A percentile compares a stretch with the other conserved stretches of the same genome.
phyloP scores from a whole-genome alignment of 441 rosid species.

The Pelargonium citronellum region DNA sequence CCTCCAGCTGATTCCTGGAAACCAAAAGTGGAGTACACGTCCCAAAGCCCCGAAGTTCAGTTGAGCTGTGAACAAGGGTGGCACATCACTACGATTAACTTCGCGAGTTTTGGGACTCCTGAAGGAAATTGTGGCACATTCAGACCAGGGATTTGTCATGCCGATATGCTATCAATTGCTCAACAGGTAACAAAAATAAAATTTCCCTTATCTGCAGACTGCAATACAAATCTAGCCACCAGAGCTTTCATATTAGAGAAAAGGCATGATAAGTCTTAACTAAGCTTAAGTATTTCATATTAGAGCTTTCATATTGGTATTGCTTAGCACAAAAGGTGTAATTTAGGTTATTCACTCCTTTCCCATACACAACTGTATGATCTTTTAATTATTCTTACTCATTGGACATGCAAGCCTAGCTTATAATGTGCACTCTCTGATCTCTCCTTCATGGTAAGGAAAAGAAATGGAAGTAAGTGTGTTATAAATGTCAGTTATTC shows the following conservation, averaged over 20 bases:
- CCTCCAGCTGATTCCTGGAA: slow-evolving; percentile 45
- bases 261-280: not conserved
- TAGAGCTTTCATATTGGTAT: no score
- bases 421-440: no score
- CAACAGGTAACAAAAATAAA: slow-evolving; percentile 34
- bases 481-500: not conserved
- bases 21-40: slow-evolving; percentile 25
- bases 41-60: slow-evolving; percentile 37
- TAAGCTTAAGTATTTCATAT: no score
- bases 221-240: slow-evolving; percentile 2
- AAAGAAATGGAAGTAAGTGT: not conserved
- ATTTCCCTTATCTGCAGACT: not conserved
- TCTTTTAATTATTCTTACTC: no score
- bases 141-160: slow-evolving; percentile 40
- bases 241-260: not conserved
- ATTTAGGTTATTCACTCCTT: no score
- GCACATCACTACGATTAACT: slow-evolving; percentile 41
- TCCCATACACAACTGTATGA: no score
- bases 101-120: slow-evolving; percentile 57
- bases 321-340: no score
- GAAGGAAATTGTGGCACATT: slow-evolving; percentile 48
- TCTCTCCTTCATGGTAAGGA: no score
- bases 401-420: no score
- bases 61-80: slow-evolving; percentile 50
- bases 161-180: slow-evolving; percentile 29